These are phyloP conservation scores for Uromyces viciae-fabae DNA, from an alignment of 1,284 basidiomycete genomes.

Conservation along the genomic window DNA sequence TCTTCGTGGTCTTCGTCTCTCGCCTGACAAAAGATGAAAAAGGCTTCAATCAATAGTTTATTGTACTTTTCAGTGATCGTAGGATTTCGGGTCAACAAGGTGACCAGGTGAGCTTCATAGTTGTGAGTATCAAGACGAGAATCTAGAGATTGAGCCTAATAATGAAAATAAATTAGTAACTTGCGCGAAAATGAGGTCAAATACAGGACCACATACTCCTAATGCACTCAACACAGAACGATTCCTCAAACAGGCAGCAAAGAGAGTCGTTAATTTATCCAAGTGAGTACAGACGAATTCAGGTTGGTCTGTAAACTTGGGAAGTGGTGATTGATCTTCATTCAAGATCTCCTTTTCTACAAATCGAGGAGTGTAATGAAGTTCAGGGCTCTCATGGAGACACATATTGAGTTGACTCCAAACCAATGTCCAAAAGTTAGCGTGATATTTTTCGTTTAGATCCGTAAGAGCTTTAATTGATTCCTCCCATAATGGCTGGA, in stretches of 20 bases:
- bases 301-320: conserved; percentile 35
- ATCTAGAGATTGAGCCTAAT: conserved; percentile 62
- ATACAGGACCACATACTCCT: conserved; percentile 59
- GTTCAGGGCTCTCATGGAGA: not conserved
- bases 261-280: conserved; percentile 19
- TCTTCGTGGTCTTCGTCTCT: conserved; percentile 55
- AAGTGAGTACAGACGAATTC: conserved; percentile 38
- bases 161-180: not conserved
- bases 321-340: not conserved
- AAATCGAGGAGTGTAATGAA: conserved; percentile 53
- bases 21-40: conserved; percentile 61
- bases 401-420: conserved; percentile 54
- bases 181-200: not conserved
- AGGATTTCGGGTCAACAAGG: conserved; percentile 65
- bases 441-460: conserved; percentile 63
- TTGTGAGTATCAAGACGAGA: conserved; percentile 71
- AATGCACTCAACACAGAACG: conserved; percentile 61
- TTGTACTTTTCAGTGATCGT: conserved; percentile 77
- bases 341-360: conserved; percentile 59
- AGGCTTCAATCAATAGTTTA: conserved; percentile 72
- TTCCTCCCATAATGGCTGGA: conserved; percentile 82
- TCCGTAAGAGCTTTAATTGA: conserved; percentile 66
- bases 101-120: conserved; percentile 76
- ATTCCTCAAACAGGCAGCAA: conserved; percentile 48
- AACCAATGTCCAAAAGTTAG: conserved; percentile 68